phyloP scores from a whole-genome alignment of 257 asterid genomes.

The Knoxia roxburghii region DNA sequence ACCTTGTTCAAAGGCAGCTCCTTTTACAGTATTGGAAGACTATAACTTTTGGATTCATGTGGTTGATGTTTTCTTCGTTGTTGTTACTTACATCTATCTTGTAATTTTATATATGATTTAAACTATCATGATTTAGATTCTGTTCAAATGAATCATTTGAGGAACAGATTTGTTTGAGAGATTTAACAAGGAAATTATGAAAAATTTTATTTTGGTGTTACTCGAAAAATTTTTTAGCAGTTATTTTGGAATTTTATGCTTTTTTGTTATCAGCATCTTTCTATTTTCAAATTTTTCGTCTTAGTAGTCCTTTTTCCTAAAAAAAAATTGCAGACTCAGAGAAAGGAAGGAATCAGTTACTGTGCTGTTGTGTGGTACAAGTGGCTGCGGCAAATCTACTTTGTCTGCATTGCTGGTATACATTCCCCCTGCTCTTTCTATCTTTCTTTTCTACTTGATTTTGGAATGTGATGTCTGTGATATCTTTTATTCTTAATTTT shows the following conservation, averaged over 20 bases:
- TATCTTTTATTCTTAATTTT: not conserved
- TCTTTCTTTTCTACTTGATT: conserved; percentile 5
- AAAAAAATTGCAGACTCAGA: conserved; percentile 51
- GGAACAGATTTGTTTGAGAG: not conserved
- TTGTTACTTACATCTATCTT: not conserved
- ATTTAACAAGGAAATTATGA: not conserved
- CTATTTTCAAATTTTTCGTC: not conserved
- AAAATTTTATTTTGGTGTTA: not conserved
- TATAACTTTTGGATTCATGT: too few species aligned
- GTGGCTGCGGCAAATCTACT: conserved; percentile 99
- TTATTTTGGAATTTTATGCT: not conserved
- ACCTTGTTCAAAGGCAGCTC: not conserved
- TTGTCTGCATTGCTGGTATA: conserved; percentile 95
- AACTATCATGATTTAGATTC: not conserved
- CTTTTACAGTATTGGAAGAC: not conserved
- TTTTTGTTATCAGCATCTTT: not conserved
- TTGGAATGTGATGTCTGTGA: conserved; percentile 4
- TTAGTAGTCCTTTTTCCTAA: not conserved
- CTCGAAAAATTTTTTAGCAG: not conserved
- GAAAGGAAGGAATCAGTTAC: conserved; percentile 93
- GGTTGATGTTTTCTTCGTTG: not conserved
- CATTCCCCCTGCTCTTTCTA: conserved; percentile 4
- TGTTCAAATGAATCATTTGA: not conserved
- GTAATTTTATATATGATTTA: not conserved
- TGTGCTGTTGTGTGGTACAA: conserved; percentile 86